A percentile compares a stretch with the other conserved stretches of the same genome.
These are phyloP conservation scores for Arabis alpina DNA, from an alignment of 345 rosid species.

Conservation along the genomic window DNA sequence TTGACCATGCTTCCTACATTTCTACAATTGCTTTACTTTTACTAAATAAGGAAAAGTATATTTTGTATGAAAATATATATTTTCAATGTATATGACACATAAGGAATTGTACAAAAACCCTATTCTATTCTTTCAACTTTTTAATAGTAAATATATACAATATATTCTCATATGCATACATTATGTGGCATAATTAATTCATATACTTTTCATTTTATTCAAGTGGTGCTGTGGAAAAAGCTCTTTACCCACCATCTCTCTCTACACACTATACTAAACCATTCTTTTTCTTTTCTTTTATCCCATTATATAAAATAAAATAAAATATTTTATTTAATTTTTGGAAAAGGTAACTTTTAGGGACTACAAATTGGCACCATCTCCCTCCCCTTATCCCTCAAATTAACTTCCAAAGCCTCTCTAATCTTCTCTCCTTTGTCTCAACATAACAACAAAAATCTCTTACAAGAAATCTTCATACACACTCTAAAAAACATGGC, in stretches of 20 bases:
- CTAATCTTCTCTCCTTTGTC: conserved; percentile 27
- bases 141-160: background rate
- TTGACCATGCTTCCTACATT: conserved; percentile 26
- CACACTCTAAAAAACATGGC: conserved; percentile 50
- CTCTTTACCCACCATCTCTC: conserved; percentile 42
- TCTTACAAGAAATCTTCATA: conserved; percentile 8
- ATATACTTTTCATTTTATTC: conserved; percentile 27
- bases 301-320: too few species aligned
- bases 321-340: too few species aligned
- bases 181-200: conserved; percentile 37
- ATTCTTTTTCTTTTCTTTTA: conserved; percentile 8
- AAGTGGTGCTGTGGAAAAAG: conserved; percentile 45
- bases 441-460: conserved; percentile 18
- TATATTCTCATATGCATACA: conserved; percentile 29
- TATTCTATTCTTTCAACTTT: conserved; percentile 37
- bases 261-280: conserved; percentile 32
- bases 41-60: background rate
- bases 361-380: conserved; percentile 43
- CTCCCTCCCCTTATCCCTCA: conserved; percentile 46
- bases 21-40: conserved; percentile 21
- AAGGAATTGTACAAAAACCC: conserved; percentile 26
- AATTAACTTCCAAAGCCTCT: conserved; percentile 39
- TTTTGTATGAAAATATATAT: conserved; percentile 1
- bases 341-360: conserved; percentile 35
- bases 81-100: conserved; percentile 7